These are phyloP conservation scores for Pogostemon cablin DNA, from an alignment of 257 asterid species.

Conservation along the genomic window DNA sequence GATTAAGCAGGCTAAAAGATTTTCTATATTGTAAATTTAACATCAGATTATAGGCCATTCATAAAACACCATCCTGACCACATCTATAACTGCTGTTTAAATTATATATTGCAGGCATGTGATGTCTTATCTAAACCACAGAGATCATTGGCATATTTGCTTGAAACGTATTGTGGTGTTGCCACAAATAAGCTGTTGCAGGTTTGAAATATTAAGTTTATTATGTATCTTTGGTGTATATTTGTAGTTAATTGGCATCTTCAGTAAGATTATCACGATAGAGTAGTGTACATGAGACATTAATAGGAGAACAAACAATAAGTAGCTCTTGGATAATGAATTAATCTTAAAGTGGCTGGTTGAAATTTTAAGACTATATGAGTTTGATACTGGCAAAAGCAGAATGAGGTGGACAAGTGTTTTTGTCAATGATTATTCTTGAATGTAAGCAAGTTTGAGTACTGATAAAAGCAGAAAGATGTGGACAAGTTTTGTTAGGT, in stretches of 20 bases:
- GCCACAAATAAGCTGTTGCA: constrained; percentile 76
- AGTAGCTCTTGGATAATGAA: constrained; percentile 8
- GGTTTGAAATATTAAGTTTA: constrained; percentile 46
- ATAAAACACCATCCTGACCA: constrained; percentile 8
- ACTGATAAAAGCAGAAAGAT: constrained; percentile 19
- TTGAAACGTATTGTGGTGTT: constrained; percentile 75
- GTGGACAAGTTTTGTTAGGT: not conserved
- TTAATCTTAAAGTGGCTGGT: constrained; percentile 4
- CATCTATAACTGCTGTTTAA: constrained; percentile 28
- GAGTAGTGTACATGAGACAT: constrained; percentile 7
- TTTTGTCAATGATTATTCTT: not conserved
- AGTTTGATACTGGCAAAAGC: constrained; percentile 19
- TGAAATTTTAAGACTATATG: not conserved
- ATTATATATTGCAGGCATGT: constrained; percentile 69
- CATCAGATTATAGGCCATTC: constrained; percentile 6
- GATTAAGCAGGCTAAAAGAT: constrained; percentile 11
- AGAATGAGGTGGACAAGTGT: not conserved
- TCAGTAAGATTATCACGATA: not conserved
- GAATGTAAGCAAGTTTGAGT: not conserved
- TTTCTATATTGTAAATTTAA: constrained; percentile 11
- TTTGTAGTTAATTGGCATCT: constrained; percentile 25
- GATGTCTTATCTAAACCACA: constrained; percentile 85
- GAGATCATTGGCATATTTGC: constrained; percentile 91
- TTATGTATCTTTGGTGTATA: not conserved
- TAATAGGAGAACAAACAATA: constrained; percentile 1